Evolutionary conservation across 495 filamentous ascomycete species (phyloP), one percentile per base, ranked within the genome.

Genomic region (Patellaria atrata): DNA sequence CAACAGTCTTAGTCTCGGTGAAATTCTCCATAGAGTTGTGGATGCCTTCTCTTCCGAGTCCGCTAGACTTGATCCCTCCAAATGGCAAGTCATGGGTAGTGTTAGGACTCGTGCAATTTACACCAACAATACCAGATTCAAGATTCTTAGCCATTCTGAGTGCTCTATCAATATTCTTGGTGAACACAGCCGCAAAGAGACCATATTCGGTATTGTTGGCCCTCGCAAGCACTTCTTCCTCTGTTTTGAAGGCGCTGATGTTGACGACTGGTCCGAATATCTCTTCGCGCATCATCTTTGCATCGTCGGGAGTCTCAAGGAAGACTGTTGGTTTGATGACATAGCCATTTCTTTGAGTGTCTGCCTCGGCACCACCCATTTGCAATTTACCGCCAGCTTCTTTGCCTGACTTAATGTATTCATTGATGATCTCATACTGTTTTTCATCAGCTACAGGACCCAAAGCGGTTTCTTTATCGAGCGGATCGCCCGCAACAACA

Each of bases 241-340:
- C 63, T 1, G 47, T 51, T 11, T 57, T 48, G 35, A 67, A 63
- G 0, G 39, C 30, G 25, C 57, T 52, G 21, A 70, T 51, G 4
- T 52, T 44, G 13, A 64, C 53, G 0, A 70, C 59, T 3, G 65
- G 65, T 0, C 65, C 66, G 34, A 69, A 70, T 12, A 61, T 52
- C 38, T 69, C 66, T 27, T 64, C 56, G 11, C 45, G 52, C 46
- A 58, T 59, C 4, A 65, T 50, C 3, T 38, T 27, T 8, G 57
- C 52, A 23, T 60, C 38, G 24, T 63, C 59, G 1, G 44, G 32
- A 1, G 59, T 57, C 27, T 62, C 55, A 1, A 53, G 47, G 46
- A 70, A 64, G 18, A 62, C 59, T 1, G 67, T 72, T 5, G 61
- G 62, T 24, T 62, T 41, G 13, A 70, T 57, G 36, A 60, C 70